Evolutionary conservation across 2,329 filamentous ascomycete species (phyloP).

Genomic region (Penicillium verrucosum): DNA sequence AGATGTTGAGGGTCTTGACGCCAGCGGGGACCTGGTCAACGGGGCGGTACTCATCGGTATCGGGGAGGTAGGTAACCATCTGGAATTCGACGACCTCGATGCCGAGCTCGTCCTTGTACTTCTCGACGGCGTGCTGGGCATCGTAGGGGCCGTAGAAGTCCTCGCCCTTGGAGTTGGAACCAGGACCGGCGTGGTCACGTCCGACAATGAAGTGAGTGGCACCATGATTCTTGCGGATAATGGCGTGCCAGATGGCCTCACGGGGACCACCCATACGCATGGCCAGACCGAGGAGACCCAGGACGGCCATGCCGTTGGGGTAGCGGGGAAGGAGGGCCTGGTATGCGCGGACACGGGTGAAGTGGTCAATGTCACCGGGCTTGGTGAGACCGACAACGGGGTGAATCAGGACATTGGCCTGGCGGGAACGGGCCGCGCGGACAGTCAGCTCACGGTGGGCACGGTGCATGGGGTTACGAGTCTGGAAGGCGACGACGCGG

Average conservation of each 20-base stretch:
- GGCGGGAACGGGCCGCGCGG: conserved; percentile 88
- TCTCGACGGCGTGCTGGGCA: conserved; percentile 91
- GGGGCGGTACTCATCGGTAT: conserved; percentile 93
- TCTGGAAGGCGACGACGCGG: conserved; percentile 98
- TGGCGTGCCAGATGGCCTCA: conserved; percentile 99
- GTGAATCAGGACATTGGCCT: conserved; percentile 98
- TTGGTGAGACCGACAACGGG: conserved; percentile 98
- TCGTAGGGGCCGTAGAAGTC: conserved; percentile 99
- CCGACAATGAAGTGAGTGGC: conserved; percentile 99
- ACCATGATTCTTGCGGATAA: conserved; percentile 99
- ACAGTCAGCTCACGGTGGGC: conserved; percentile 97
- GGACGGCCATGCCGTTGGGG: conserved; percentile 97
- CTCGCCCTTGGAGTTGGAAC: conserved; percentile 94
- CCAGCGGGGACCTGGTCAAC: conserved; percentile 84
- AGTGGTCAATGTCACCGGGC: conserved; percentile 99
- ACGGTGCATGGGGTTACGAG: conserved; percentile 97
- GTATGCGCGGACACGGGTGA: conserved; percentile 98
- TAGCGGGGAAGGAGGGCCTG: conserved; percentile 94
- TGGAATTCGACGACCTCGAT: conserved; percentile 99
- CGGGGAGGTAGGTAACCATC: conserved; percentile 98
- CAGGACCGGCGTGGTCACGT: conserved; percentile 94
- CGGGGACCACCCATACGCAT: conserved; percentile 99
- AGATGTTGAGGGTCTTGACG: conserved; percentile 82
- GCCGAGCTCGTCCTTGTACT: conserved; percentile 93
- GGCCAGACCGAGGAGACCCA: conserved; percentile 89